Base-by-base conservation (phyloP, 441 rosid species). In the Mallotus repandus region DNA sequence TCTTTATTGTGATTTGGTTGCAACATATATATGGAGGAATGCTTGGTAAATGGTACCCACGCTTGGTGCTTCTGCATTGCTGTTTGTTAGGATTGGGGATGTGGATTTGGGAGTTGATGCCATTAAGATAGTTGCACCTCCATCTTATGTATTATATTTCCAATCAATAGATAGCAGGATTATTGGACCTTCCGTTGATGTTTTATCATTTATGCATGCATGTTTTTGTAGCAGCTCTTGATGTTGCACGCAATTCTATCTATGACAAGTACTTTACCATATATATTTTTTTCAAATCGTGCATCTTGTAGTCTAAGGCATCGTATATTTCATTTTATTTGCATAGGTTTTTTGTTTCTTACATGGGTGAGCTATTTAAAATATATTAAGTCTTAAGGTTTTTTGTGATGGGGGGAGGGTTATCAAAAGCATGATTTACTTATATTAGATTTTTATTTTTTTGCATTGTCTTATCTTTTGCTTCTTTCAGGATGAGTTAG, bases 401-500 rank as follows among this genome's bases (percentile, higher is more conserved):
- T 35, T 35, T 35, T 35, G n/a, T 35, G n/a, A n/a, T n/a, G n/a
- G n/a, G n/a, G n/a, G n/a, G n/a, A n/a, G n/a, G n/a, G n/a, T 46
- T 46, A 25, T 38, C 48, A 32, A 19, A 49, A 19, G 5, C 32
- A 15, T 29, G 60, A 52, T 45, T 46, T 58, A 54, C 38, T 41
- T 63, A 7, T 35, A 58, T 19, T 68, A 63, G 49, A 63, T 71
- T 65, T n/a, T n/a, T n/a, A n/a, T 35, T 35, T 35, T 35, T 35
- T 25, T 25, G 29, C 29, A 38, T 29, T 62, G 46, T 61, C 49
- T 18, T 63, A 58, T 22, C 53, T 60, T 50, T 14, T 45, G 49
- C 66, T 76, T 71, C 56, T 78, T 86, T 75, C 97, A 93, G 99
- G 99, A 95, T 62, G 99, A 87, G 80, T 88, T 97, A 78, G 88